A percentile compares a stretch with the other conserved stretches of the same genome.
Evolutionary conservation across 139 green algal genomes (phyloP).

Genomic region (Coelastrella sp.): DNA sequence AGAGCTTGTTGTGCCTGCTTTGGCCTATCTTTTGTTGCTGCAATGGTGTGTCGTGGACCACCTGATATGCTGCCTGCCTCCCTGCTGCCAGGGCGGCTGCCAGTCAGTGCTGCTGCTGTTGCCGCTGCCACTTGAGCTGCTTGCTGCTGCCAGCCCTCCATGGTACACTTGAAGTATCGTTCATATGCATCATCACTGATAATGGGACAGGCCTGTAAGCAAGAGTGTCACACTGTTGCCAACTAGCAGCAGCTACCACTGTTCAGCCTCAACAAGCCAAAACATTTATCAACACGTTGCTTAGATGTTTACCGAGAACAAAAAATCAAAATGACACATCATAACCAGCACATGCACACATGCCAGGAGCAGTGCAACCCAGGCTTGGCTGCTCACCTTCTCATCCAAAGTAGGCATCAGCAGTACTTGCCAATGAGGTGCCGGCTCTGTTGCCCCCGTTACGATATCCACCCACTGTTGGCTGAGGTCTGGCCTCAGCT

Average conservation of each 20-base stretch:
- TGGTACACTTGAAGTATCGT: conserved; percentile 57
- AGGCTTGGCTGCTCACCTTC: conserved; percentile 25
- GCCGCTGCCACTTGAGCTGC: conserved; percentile 23
- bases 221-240: no score
- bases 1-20: conserved; percentile 35
- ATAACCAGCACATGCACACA: no score
- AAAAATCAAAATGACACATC: no score
- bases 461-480: conserved; percentile 55
- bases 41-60: background rate
- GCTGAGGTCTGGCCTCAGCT: conserved; percentile 33
- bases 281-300: no score
- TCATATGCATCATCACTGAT: conserved; percentile 54
- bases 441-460: conserved; percentile 40
- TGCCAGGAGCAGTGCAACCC: no score
- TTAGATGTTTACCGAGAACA: no score
- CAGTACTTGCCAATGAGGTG: conserved; percentile 36
- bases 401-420: conserved; percentile 58
- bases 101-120: background rate
- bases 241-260: no score
- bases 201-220: conserved; percentile 50
- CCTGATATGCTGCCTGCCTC: background rate
- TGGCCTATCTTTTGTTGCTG: background rate
- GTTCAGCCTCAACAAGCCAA: no score
- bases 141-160: conserved; percentile 62
- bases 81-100: conserved; percentile 11